phyloP scores from a whole-genome alignment of 345 rosid genomes.

The Microcos paniculata region DNA sequence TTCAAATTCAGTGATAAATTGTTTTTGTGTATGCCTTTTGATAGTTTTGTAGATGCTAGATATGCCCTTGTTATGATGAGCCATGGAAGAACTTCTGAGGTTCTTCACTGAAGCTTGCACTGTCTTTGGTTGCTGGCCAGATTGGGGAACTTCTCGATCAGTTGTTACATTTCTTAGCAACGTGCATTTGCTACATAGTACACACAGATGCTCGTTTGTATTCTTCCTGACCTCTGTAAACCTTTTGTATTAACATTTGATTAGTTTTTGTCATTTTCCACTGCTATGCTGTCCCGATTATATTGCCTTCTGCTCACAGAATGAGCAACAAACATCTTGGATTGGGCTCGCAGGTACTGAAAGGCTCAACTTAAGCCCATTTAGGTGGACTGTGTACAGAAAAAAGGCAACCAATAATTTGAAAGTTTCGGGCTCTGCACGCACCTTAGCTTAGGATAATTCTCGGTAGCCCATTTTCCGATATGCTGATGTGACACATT shows the following conservation, averaged over 20 bases:
- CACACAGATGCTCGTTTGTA: background rate
- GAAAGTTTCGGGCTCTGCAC: too few species aligned
- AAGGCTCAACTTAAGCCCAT: too few species aligned
- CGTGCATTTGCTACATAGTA: background rate
- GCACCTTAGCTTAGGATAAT: too few species aligned
- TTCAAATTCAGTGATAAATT: background rate
- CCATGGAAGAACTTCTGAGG: background rate
- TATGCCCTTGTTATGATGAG: background rate
- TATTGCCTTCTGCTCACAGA: too few species aligned
- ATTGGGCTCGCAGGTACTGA: too few species aligned
- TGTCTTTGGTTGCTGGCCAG: background rate
- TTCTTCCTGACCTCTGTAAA: background rate
- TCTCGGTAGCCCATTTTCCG: too few species aligned
- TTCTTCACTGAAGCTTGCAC: background rate
- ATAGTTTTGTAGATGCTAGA: background rate
- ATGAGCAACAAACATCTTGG: too few species aligned
- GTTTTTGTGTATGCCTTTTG: background rate
- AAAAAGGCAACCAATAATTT: too few species aligned
- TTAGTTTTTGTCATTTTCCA: background rate
- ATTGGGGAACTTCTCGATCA: background rate
- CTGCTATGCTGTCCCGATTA: too few species aligned
- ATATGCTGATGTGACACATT: too few species aligned
- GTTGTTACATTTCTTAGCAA: background rate
- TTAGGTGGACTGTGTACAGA: too few species aligned
- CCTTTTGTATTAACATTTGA: background rate